Evolutionary conservation across 495 filamentous ascomycete genomes (phyloP), one percentile per base, ranked within the genome.

Genomic region (Neurospora pannonica): DNA sequence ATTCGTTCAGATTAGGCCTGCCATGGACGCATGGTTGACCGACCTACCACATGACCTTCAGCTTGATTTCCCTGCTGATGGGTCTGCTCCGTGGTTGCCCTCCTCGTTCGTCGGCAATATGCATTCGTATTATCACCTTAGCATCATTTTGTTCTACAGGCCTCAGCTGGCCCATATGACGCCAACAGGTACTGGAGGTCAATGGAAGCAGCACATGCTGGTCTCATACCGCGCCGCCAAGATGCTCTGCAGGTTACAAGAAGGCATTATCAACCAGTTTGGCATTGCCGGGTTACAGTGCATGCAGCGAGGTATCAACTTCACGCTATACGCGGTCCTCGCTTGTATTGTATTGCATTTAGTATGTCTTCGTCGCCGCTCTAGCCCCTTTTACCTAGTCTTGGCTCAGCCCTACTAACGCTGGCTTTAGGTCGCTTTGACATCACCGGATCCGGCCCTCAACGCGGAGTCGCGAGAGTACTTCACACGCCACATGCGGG

Each of bases 281-380:
- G 94, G 94, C 1, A 82, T 97, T 67, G 87, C 88, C 67, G 97
- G 96, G 2, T 85, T 98, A 2, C 87, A 95, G 74, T 97, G 91
- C 85, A 98, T 99, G 96, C 91, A 94, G 79, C 87, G 96, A 75
- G 96, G 96, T 42, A 93, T 98, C 78, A 97, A 94, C 84, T 98
- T 97, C 80, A 94, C 94, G 28, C 97, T 99, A 28, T 99, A 99
- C 78, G 90, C 90, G 54, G 88, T 97, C 37, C 85, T 99, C 43
- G 97, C 93, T 15, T 98, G 94, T 85, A 96, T 94, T 38, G 96
- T 98, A 85, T 87, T 99, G 73, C 97, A 99, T 84, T 83, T 99
- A 83, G 96, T 99, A 85, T 81, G 93, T 73, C 84, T 48, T 38
- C 38, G 62, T 72, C 39, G 43, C 31, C 34, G 17, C 13, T 72